Evolutionary conservation across 176 grass and related monocot genomes (phyloP).

Genomic region (Zea luxurians): DNA sequence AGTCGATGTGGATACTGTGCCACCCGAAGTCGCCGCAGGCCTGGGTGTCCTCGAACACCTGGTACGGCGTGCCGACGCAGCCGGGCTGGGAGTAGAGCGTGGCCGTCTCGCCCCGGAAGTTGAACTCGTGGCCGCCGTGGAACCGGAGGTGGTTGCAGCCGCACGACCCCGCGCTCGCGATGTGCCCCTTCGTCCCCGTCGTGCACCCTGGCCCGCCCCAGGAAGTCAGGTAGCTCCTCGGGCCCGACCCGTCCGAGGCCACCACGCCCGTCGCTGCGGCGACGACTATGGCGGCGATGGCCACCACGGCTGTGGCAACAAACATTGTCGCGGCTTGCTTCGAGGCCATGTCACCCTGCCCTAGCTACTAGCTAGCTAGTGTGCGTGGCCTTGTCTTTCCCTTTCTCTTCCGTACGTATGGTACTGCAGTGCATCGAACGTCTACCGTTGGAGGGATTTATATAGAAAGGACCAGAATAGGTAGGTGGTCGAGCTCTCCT

Average conservation of each 20-base stretch:
- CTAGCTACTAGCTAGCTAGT: no score
- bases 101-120: conserved; percentile 36
- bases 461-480: not conserved
- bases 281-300: not conserved
- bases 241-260: not conserved
- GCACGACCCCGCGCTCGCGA: conserved; percentile 29
- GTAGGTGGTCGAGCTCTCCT: not conserved
- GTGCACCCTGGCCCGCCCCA: conserved; percentile 30
- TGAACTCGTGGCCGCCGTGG: conserved; percentile 38
- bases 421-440: not conserved
- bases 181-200: not conserved
- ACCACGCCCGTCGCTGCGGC: not conserved
- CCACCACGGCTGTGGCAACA: not conserved
- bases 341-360: not conserved
- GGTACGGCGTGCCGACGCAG: conserved; percentile 30
- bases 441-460: not conserved
- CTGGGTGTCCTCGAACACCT: conserved; percentile 34
- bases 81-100: conserved; percentile 25
- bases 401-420: not conserved
- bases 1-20: conserved; percentile 41
- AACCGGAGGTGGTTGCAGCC: conserved; percentile 19
- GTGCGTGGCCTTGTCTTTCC: not conserved
- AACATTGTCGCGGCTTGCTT: not conserved
- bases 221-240: conserved; percentile 34
- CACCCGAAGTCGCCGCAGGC: conserved; percentile 36